Conservation (phyloP, 1,284 basidiomycete species). For the Mycena citricolor region DNA sequence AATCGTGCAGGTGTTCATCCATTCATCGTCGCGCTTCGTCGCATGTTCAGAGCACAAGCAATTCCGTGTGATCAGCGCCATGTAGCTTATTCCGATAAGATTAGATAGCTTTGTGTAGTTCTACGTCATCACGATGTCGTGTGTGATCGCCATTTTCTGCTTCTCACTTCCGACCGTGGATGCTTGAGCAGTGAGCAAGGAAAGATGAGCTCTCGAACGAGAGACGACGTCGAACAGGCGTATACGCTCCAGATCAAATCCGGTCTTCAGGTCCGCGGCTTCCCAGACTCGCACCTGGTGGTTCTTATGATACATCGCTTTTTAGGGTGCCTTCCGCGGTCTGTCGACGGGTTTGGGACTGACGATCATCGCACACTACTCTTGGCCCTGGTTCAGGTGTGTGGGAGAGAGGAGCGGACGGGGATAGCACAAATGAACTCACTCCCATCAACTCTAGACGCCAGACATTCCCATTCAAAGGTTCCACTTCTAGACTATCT, state of each 20-base stretch:
- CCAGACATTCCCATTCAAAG: constrained; percentile 81
- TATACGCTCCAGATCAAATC: constrained; percentile 15
- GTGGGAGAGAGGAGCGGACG: too few species aligned
- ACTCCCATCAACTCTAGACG: constrained; percentile 42
- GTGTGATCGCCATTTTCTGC: too few species aligned
- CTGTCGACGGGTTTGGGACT: constrained; percentile 57
- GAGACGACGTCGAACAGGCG: constrained; percentile 16
- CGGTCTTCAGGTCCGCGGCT: constrained; percentile 12
- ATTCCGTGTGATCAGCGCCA: constrained; percentile 17
- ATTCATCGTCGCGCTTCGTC: constrained; percentile 32
- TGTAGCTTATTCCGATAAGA: too few species aligned
- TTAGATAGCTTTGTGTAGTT: too few species aligned
- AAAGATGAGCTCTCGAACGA: too few species aligned
- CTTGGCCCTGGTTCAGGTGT: constrained; percentile 78
- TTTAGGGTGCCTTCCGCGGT: constrained; percentile 55
- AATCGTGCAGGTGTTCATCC: constrained; percentile 38
- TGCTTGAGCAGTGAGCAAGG: too few species aligned
- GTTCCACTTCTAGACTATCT: constrained; percentile 66
- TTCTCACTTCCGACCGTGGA: too few species aligned
- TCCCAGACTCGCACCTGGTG: neutral
- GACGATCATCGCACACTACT: constrained; percentile 66
- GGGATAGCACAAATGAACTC: too few species aligned
- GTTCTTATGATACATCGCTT: neutral
- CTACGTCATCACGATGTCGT: too few species aligned
- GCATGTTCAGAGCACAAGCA: constrained; percentile 39